Conservation (phyloP, 2,329 filamentous ascomycete genomes). For the Endoconidiophora polonica region DNA sequence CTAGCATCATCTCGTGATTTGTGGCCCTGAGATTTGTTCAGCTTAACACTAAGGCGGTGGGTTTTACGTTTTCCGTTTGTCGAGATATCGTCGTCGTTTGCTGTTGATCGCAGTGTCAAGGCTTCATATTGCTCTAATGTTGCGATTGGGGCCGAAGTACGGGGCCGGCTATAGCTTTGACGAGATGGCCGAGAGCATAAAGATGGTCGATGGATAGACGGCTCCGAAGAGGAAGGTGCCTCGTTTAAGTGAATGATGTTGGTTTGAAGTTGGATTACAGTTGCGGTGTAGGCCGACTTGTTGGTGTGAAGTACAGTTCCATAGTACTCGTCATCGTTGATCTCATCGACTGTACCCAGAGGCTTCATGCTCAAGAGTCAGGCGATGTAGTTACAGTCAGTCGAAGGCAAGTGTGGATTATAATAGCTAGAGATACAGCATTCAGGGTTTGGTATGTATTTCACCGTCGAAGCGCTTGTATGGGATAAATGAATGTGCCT, state of each 20-base stretch:
- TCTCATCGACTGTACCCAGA: conserved; percentile 7
- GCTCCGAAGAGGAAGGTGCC: not conserved
- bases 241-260: conserved; percentile 11
- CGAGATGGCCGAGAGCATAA: not conserved
- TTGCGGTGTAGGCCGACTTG: conserved; percentile 6
- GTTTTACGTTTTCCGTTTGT: not conserved
- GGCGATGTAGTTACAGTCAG: not conserved
- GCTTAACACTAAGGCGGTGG: conserved; percentile 1
- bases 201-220: not conserved
- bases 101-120: not conserved
- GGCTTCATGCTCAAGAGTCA: conserved; percentile 8
- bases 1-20: conserved; percentile 5
- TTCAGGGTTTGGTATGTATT: too few species aligned
- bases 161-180: not conserved
- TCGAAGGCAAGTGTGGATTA: not conserved
- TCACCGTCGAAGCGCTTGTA: too few species aligned
- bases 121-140: conserved; percentile 9
- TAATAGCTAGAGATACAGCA: not conserved
- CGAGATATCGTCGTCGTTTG: not conserved
- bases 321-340: conserved; percentile 12
- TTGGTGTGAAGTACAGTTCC: conserved; percentile 9
- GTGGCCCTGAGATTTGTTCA: not conserved
- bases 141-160: not conserved
- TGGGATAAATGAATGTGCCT: not conserved
- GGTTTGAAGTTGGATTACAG: conserved; percentile 9